Evolutionary conservation across 305 asterid species (phyloP), one percentile per base, ranked within the genome.

Genomic region (Striga hermonthica): DNA sequence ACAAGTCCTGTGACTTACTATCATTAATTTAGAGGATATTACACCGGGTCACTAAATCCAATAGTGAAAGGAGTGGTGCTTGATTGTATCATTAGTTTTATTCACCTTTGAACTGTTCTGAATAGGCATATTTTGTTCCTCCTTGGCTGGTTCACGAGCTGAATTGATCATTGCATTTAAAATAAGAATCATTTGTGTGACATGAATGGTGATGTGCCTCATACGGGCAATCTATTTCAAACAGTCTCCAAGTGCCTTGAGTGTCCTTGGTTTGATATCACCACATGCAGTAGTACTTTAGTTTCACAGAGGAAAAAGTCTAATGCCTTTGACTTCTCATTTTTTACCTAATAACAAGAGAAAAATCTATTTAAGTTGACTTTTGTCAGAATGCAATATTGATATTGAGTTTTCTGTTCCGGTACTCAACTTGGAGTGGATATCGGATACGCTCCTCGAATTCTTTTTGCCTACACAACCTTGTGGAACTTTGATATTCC

Each of bases 191-290:
- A 35, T 57, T 9, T 57, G 4, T n/a, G 31, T 22, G 39, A 57
- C 37, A 34, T 36, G 62, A 57, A 57, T 37, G 31, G 1, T 22
- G 31, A n/a, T 60, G 36, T 40, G 37, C 64, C 36, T 60, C 40
- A 60, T 15, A 9, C 31, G 13, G 3, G 6, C 15, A 39, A 40
- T 57, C 13, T 57, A 34, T 34, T 57, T 11, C 62, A 57, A 4
- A 7, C 39, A 7, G 45, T 58, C n/a, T 37, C 38, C n/a, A 37
- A 28, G n/a, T 58, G 11, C 53, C 31, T 60, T 22, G 15, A 41
- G 43, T 43, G 43, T 6, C 13, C 6, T 58, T 12, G 63, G 12
- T 37, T 45, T 37, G 45, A 36, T 37, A 57, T 35, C 31, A 22
- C 31, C 11, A 10, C 11, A 36, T 57, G 62, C 47, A 15, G 9